Base-by-base conservation (phyloP, 805 yeast genomes). In the Teunomyces aglyptinius region DNA sequence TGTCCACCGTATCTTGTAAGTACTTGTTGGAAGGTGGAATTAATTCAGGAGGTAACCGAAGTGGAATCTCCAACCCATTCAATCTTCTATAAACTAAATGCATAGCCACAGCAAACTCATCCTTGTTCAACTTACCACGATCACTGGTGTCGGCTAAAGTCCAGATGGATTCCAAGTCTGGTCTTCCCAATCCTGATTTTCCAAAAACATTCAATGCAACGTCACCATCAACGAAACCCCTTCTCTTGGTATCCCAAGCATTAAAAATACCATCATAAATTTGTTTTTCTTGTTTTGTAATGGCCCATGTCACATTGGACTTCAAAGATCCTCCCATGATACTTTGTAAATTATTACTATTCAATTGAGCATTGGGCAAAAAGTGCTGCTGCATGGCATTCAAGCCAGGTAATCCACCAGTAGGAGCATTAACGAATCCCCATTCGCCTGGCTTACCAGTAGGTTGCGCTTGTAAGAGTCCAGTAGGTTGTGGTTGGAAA, bases 81-180 rank as follows among this genome's bases (percentile, higher is more conserved):
- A 92, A 71, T 51, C 92, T 80, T 64, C 97, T 81, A 68, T 94
- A 92, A 38, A 92, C 92, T 49, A 92, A 75, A 74, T 95, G 97
- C 98, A 92, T 94, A 27, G 98, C 97, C 29, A 94, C 90, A 0
- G 96, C 86, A 70, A 92, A 94, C 64, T 89, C 96, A 63, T 92
- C 97, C 58, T 81, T 83, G 63, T 88, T 87, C 54, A 92, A 80
- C 60, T 80, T 82, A 4, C 97, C 97, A 46, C 85, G 77, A 63
- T 90, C 86, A 46, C 84, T 83, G 12, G 84, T 78, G 63, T 94
- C 98, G 46, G 91, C 81, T 54, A 92, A 75, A 41, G 82, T 87
- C 99, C 99, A 92, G 51, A 94, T 90, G 35, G 83, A 76, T 65
- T 91, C 98, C 51, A 92, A 76, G 58, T 91, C 97, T 4, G 82